phyloP scores from a whole-genome alignment of 208 protist genomes.

The Leishmania mexicana region DNA sequence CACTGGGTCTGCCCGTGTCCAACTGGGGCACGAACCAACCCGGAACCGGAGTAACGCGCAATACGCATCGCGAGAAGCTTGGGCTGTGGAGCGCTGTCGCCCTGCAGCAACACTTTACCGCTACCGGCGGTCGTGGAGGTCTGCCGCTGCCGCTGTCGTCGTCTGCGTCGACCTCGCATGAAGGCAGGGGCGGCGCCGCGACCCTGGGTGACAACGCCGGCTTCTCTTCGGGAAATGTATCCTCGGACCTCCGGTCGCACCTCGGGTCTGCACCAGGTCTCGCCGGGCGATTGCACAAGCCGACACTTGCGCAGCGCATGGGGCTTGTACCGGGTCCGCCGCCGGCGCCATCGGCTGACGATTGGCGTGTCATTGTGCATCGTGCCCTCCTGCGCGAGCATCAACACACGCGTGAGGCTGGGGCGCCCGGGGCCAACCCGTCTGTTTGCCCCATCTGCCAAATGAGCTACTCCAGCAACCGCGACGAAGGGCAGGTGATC shows the following conservation, averaged over 20 bases:
- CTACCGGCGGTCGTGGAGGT: constrained; percentile 36
- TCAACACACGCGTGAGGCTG: background rate
- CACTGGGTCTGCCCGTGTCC: constrained; percentile 36
- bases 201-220: background rate
- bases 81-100: constrained; percentile 87
- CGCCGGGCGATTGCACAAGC: constrained; percentile 40
- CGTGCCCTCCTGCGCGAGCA: constrained; percentile 54
- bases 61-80: constrained; percentile 54
- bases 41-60: background rate
- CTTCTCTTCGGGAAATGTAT: background rate
- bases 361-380: constrained; percentile 63
- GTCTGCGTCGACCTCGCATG: background rate
- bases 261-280: constrained; percentile 19
- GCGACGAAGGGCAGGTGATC: constrained; percentile 73
- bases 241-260: constrained; percentile 14
- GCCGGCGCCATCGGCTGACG: constrained; percentile 58
- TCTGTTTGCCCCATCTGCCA: constrained; percentile 80
- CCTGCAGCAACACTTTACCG: constrained; percentile 82
- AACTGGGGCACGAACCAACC: constrained; percentile 34
- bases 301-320: constrained; percentile 87
- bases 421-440: background rate
- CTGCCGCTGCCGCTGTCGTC: constrained; percentile 14
- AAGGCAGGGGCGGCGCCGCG: background rate
- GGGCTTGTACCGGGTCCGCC: constrained; percentile 75
- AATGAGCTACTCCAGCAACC: constrained; percentile 63